Conservation (phyloP, 192 early-diverging fungal genomes). For the Borealophlyctis nickersoniae region DNA sequence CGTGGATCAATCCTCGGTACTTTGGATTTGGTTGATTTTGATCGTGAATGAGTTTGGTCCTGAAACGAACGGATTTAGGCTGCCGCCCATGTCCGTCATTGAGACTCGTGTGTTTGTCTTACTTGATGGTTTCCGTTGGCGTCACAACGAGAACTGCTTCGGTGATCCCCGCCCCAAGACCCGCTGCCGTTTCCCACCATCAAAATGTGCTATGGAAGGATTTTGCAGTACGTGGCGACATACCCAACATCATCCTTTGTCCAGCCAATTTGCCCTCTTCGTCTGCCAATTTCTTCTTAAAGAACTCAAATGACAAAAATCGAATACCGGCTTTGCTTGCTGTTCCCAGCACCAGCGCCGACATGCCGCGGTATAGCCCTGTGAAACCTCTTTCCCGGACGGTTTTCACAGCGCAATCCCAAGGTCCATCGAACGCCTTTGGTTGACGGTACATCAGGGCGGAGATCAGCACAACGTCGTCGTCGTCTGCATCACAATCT, state of each 20-base stretch:
- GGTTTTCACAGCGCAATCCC: constrained; percentile 74
- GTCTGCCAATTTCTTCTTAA: constrained; percentile 69
- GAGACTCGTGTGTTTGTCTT: neutral
- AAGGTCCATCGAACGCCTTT: constrained; percentile 69
- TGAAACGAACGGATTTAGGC: constrained; percentile 18
- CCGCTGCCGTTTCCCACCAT: constrained; percentile 60
- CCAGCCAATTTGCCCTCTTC: constrained; percentile 69
- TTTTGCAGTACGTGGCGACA: constrained; percentile 8
- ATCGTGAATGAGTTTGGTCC: constrained; percentile 94
- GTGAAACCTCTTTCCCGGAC: constrained; percentile 67
- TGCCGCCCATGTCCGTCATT: neutral
- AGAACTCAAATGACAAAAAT: constrained; percentile 88
- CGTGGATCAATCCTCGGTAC: constrained; percentile 80
- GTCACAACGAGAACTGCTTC: constrained; percentile 90
- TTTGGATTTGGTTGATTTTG: constrained; percentile 66
- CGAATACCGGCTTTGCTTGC: constrained; percentile 89
- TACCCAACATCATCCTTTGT: constrained; percentile 53
- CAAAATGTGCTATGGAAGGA: neutral
- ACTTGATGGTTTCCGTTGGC: constrained; percentile 90
- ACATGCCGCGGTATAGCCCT: constrained; percentile 81
- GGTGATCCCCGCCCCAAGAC: constrained; percentile 80
- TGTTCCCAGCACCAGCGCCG: constrained; percentile 88
- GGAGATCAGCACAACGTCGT: too few species aligned
- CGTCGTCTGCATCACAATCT: too few species aligned
- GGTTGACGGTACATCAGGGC: too few species aligned